These are phyloP conservation scores for Monosporascus sp. DNA, from an alignment of 2,329 filamentous ascomycete species.

Conservation along the genomic window DNA sequence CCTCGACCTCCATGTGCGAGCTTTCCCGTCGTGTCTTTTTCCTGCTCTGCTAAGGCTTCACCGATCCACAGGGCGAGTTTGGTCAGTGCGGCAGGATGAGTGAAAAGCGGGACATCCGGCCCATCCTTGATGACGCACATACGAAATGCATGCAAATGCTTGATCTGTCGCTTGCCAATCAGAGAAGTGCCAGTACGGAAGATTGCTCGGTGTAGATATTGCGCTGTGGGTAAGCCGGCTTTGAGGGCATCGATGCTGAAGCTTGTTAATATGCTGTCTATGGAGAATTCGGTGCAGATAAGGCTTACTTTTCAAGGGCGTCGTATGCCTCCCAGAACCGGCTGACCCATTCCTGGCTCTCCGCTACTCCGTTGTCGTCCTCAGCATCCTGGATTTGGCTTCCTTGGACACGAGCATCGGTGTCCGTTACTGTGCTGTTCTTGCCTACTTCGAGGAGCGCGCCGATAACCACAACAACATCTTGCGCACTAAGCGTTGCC, in stretches of 20 bases:
- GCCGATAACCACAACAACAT: constrained; percentile 88
- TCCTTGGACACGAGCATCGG: constrained; percentile 26
- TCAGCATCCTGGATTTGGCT: constrained; percentile 32
- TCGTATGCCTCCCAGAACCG: constrained; percentile 71
- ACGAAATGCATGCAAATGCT: constrained; percentile 84
- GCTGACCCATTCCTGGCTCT: constrained; percentile 59
- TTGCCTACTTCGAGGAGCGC: constrained; percentile 89
- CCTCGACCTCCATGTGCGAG: constrained; percentile 64
- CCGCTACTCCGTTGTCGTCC: constrained; percentile 41
- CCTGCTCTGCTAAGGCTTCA: constrained; percentile 85
- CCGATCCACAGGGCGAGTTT: constrained; percentile 93
- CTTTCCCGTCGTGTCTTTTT: constrained; percentile 68
- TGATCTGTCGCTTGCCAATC: constrained; percentile 90
- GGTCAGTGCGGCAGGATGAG: constrained; percentile 84
- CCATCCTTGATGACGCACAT: constrained; percentile 96
- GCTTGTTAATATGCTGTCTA: constrained; percentile 21
- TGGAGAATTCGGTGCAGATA: constrained; percentile 16
- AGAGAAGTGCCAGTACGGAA: constrained; percentile 87
- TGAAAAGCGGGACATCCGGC: constrained; percentile 85
- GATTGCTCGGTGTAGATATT: constrained; percentile 86
- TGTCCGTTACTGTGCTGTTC: constrained; percentile 32
- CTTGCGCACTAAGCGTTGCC: constrained; percentile 85
- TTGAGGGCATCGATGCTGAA: constrained; percentile 69
- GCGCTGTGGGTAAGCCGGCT: constrained; percentile 72
- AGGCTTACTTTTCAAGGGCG: constrained; percentile 59